phyloP scores from a whole-genome alignment of 2,329 filamentous ascomycete species.

The Pseudocercospora crystallina region DNA sequence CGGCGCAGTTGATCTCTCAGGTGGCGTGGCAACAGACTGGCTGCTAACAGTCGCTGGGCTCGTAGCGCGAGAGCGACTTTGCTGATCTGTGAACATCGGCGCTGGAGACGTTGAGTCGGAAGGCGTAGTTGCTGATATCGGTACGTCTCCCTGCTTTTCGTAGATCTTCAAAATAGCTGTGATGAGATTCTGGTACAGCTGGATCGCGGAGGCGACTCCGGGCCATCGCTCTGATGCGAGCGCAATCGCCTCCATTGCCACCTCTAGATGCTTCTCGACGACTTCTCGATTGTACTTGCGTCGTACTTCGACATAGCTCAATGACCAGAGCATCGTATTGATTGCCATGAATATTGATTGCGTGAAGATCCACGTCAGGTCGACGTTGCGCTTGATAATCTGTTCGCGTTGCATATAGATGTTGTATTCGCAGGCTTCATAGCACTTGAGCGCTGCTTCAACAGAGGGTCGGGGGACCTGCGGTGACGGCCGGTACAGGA shows the following conservation, averaged over 20 bases:
- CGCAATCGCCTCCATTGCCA: constrained; percentile 75
- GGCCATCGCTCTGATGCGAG: constrained; percentile 88
- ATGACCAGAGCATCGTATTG: constrained; percentile 87
- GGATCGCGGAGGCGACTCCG: constrained; percentile 77
- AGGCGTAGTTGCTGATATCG: constrained; percentile 49
- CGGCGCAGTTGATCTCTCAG: constrained; percentile 24
- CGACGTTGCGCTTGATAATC: constrained; percentile 71
- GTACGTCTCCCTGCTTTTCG: constrained; percentile 58
- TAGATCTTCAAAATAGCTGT: constrained; percentile 86
- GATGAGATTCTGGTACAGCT: constrained; percentile 84
- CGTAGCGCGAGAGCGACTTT: constrained; percentile 46
- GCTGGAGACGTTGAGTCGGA: constrained; percentile 46
- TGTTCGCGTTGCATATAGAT: constrained; percentile 79
- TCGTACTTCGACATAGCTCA: constrained; percentile 83
- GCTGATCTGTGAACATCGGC: constrained; percentile 40
- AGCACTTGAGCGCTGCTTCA: constrained; percentile 77
- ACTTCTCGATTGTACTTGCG: constrained; percentile 69
- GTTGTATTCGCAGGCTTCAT: constrained; percentile 77
- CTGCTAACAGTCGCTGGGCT: constrained; percentile 42
- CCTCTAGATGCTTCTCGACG: constrained; percentile 71
- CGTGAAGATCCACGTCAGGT: constrained; percentile 92
- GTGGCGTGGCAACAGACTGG: constrained; percentile 35
- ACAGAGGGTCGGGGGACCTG: constrained; percentile 84
- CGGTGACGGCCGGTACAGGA: constrained; percentile 85
- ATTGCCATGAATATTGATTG: constrained; percentile 87